phyloP scores from a whole-genome alignment of 208 protist genomes.

The Zelonia costaricensis region DNA sequence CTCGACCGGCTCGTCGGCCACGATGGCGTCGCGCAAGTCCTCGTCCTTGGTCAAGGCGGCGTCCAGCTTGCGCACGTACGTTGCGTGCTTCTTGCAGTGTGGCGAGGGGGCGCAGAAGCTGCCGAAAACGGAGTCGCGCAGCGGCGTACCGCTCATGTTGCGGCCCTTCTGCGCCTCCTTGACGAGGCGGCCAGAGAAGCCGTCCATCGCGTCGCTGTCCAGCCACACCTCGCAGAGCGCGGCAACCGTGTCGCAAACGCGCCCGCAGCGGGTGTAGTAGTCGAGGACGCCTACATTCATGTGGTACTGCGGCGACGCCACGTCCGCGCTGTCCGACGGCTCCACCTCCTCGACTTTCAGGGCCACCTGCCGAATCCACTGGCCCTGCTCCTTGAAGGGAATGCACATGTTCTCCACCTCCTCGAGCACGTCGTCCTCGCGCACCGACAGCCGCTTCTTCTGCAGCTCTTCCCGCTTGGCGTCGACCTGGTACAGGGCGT shows the following conservation, averaged over 20 bases:
- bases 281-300: slow-evolving; percentile 19
- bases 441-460: slow-evolving; percentile 36
- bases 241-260: slow-evolving; percentile 61
- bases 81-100: slow-evolving; percentile 17
- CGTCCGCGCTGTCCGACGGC: not conserved
- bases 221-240: slow-evolving; percentile 56
- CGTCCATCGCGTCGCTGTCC: slow-evolving; percentile 39
- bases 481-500: slow-evolving; percentile 41
- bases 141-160: slow-evolving; percentile 9
- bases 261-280: slow-evolving; percentile 58
- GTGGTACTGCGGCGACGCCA: slow-evolving; percentile 7
- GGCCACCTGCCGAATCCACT: slow-evolving; percentile 69
- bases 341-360: slow-evolving; percentile 25
- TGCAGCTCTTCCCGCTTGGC: slow-evolving; percentile 20
- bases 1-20: slow-evolving; percentile 15
- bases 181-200: slow-evolving; percentile 32
- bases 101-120: slow-evolving; percentile 11
- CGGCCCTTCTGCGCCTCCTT: not conserved
- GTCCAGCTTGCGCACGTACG: slow-evolving; percentile 5
- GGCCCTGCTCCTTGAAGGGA: slow-evolving; percentile 57
- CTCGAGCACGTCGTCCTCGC: slow-evolving; percentile 72
- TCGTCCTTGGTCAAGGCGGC: slow-evolving; percentile 8
- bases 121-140: slow-evolving; percentile 7
- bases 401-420: slow-evolving; percentile 71
- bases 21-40: slow-evolving; percentile 11